phyloP scores from a whole-genome alignment of 2,329 filamentous ascomycete species.

The Penicillium sp. region DNA sequence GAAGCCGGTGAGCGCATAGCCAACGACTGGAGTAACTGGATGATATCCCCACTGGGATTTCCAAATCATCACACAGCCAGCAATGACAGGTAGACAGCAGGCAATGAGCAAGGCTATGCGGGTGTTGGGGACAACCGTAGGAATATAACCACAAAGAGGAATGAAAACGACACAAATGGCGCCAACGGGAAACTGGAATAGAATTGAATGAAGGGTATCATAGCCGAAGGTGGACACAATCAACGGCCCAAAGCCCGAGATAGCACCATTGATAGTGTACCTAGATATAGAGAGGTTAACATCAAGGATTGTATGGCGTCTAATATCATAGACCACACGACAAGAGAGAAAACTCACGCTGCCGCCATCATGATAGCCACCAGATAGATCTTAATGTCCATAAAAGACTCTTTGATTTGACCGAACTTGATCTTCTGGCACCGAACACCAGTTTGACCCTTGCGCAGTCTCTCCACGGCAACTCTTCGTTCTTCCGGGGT shows the following conservation, averaged over 20 bases:
- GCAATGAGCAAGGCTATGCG: slow-evolving; percentile 64
- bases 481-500: slow-evolving; percentile 61
- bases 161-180: slow-evolving; percentile 67
- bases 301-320: background rate
- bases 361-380: slow-evolving; percentile 68
- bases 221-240: slow-evolving; percentile 73
- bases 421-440: slow-evolving; percentile 60
- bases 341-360: slow-evolving; percentile 42
- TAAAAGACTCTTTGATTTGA: slow-evolving; percentile 59
- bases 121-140: slow-evolving; percentile 60
- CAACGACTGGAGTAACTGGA: slow-evolving; percentile 65
- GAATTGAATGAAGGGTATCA: slow-evolving; percentile 62
- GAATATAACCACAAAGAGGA: slow-evolving; percentile 64
- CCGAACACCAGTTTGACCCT: slow-evolving; percentile 63
- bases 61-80: slow-evolving; percentile 74
- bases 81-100: slow-evolving; percentile 72
- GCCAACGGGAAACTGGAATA: slow-evolving; percentile 74
- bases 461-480: slow-evolving; percentile 62
- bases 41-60: slow-evolving; percentile 63
- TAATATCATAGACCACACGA: background rate
- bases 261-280: slow-evolving; percentile 70
- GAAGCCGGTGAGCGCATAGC: slow-evolving; percentile 71
- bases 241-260: slow-evolving; percentile 68
- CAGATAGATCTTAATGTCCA: slow-evolving; percentile 64
- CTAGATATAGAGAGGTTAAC: slow-evolving; percentile 33